Conservation (phyloP, 2,329 filamentous ascomycete genomes). For the Coniochaeta hoffmannii region DNA sequence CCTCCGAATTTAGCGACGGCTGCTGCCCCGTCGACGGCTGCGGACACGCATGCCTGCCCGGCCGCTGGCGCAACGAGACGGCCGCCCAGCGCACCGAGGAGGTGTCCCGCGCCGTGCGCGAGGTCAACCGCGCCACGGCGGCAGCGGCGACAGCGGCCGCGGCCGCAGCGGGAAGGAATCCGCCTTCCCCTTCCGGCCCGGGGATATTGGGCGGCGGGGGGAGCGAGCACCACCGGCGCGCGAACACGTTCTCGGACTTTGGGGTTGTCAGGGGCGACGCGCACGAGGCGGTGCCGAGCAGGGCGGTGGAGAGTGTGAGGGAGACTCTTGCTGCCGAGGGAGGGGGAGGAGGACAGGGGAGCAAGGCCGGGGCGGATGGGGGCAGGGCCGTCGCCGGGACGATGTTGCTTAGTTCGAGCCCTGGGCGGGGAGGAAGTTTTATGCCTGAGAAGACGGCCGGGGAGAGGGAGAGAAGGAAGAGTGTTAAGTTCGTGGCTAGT, state of each 20-base stretch:
- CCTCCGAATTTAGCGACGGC: constrained; percentile 38
- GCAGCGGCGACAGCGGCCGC: not conserved
- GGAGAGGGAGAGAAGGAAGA: constrained; percentile 52
- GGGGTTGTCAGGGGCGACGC: constrained; percentile 39
- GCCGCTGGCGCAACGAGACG: constrained; percentile 43
- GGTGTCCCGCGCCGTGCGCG: constrained; percentile 38
- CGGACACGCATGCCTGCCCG: constrained; percentile 55
- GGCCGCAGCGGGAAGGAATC: not conserved
- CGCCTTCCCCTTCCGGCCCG: too few relatives aligned
- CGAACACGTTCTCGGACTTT: constrained; percentile 8
- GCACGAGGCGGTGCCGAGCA: constrained; percentile 50
- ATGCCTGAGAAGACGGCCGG: not conserved
- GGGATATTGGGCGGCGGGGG: not conserved
- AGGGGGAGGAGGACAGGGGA: constrained; percentile 9
- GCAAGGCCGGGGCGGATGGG: too few relatives aligned
- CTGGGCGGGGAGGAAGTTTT: constrained; percentile 16
- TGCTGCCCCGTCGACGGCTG: constrained; percentile 60
- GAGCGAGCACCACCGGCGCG: constrained; percentile 5
- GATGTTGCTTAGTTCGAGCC: constrained; percentile 43
- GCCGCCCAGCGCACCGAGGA: constrained; percentile 41
- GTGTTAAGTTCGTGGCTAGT: constrained; percentile 47
- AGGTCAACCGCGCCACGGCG: constrained; percentile 18
- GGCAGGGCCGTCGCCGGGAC: too few relatives aligned
- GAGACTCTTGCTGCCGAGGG: constrained; percentile 36
- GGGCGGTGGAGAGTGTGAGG: constrained; percentile 52